Base-by-base conservation (phyloP, 2,329 filamentous ascomycete species). In the Madurella fahalii region DNA sequence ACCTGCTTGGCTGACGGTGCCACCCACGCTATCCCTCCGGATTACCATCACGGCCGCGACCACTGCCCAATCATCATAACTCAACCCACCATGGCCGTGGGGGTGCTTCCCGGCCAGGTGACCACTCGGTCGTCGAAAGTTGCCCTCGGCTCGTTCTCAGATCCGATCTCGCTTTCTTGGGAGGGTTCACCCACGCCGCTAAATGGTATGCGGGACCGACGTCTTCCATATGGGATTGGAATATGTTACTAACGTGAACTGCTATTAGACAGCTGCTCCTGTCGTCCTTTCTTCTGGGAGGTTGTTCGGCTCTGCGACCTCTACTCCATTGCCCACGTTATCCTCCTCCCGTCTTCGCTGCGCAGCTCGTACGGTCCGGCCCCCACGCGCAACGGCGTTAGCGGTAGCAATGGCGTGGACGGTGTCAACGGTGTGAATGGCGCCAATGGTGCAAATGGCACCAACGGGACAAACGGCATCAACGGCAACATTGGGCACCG, bases 241-340 rank as follows among this genome's bases (percentile, higher is more conserved):
- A 49, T 16, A 34, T 13, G 12, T 34, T 37, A 12, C 54, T 49
- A 39, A 56, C 13, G 34, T n/a, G 1, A 11, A 18, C 30, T 16
- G 55, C 48, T 9, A 17, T 40, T 40, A 42, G 46, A 4, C 40
- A 25, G 25, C 25, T 41, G 18, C 5, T 39, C 39, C n/a, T 30
- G 17, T 13, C 56, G 58, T 15, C 57, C 58, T 2, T 58, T 58
- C 32, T 59, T 59, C 30, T 60, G 56, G 47, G 58, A 63, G 9
- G 4, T 57, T 31, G 49, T 62, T 9, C 40, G 52, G 12, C 43
- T 62, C n/a, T 57, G 60, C 25, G 61, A 61, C n/a, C 48, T 61
- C 12, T 63, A 61, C 47, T 56, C 54, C 2, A 43, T 59, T 37
- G 55, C 45, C 13, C 57, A 63, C 34, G 18, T 63, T 25, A 39